A percentile compares a stretch with the other conserved stretches of the same genome.
Conservation (phyloP, 129 eudicot genomes). For the Scalesia atractyloides region DNA sequence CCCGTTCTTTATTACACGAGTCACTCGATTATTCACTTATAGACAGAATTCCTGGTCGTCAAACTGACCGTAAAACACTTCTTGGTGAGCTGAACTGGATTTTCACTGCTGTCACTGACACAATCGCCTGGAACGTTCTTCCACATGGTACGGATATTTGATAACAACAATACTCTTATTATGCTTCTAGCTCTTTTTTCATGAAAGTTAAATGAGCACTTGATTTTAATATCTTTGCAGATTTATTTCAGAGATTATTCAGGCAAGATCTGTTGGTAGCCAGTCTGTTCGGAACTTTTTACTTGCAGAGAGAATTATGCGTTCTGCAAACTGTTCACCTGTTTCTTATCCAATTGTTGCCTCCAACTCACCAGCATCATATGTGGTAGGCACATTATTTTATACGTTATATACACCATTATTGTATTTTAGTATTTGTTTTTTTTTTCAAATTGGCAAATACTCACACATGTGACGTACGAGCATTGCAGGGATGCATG, state of each 20-base stretch:
- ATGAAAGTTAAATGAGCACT: neutral
- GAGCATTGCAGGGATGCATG: constrained; percentile 80
- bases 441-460: neutral
- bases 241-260: constrained; percentile 89
- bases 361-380: constrained; percentile 99
- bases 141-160: constrained; percentile 74
- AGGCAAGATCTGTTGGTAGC: constrained; percentile 98
- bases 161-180: neutral
- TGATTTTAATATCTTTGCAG: constrained; percentile 44
- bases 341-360: constrained; percentile 85
- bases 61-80: constrained; percentile 94
- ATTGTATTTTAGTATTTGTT: neutral
- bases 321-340: constrained; percentile 98
- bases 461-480: neutral
- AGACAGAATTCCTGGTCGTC: constrained; percentile 95
- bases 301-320: constrained; percentile 97
- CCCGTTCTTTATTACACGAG: constrained; percentile 84
- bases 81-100: constrained; percentile 99
- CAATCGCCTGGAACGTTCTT: constrained; percentile 99
- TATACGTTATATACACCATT: neutral
- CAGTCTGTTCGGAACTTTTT: constrained; percentile 86
- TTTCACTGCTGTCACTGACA: constrained; percentile 95
- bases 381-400: constrained; percentile 65
- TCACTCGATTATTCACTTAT: constrained; percentile 89
- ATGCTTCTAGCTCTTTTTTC: constrained; percentile 11